Evolutionary conservation across 2,329 filamentous ascomycete species (phyloP).

Genomic region (Clarireedia paspali): DNA sequence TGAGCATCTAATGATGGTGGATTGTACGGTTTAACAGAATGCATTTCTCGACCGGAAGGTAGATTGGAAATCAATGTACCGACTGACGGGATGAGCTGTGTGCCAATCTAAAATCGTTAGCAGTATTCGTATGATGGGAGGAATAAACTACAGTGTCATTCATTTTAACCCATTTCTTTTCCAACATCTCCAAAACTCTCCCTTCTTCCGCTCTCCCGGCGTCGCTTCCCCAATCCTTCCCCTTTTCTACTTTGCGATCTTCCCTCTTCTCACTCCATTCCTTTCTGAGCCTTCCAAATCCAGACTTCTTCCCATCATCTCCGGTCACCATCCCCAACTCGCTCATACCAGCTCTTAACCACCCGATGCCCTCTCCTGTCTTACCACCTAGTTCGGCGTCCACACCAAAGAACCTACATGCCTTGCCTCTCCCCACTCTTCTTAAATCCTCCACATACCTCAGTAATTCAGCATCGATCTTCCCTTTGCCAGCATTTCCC

Average conservation of each 20-base stretch:
- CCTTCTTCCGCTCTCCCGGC: conserved; percentile 79
- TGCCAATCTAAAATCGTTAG: conserved; percentile 56
- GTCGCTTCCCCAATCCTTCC: conserved; percentile 68
- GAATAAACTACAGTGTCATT: conserved; percentile 72
- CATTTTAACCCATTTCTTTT: conserved; percentile 83
- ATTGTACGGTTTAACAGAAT: conserved; percentile 60
- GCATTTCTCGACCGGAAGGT: conserved; percentile 83
- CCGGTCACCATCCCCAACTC: conserved; percentile 56
- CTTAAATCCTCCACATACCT: conserved; percentile 71
- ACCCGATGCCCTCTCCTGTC: conserved; percentile 78
- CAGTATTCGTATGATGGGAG: background rate
- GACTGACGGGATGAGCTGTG: conserved; percentile 65
- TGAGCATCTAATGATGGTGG: conserved; percentile 58
- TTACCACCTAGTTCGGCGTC: conserved; percentile 79
- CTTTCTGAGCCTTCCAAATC: conserved; percentile 60
- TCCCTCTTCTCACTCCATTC: conserved; percentile 72
- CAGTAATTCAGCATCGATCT: conserved; percentile 57
- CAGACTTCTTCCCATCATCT: conserved; percentile 44
- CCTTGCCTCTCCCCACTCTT: conserved; percentile 70
- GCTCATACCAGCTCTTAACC: conserved; percentile 70
- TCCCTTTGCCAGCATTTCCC: conserved; percentile 34
- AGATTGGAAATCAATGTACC: conserved; percentile 68
- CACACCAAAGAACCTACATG: conserved; percentile 83
- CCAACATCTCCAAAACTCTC: conserved; percentile 77
- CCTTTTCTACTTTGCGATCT: conserved; percentile 70